These are phyloP conservation scores for Paramyrothecium roridum DNA, from an alignment of 2,329 filamentous ascomycete genomes.

Conservation along the genomic window DNA sequence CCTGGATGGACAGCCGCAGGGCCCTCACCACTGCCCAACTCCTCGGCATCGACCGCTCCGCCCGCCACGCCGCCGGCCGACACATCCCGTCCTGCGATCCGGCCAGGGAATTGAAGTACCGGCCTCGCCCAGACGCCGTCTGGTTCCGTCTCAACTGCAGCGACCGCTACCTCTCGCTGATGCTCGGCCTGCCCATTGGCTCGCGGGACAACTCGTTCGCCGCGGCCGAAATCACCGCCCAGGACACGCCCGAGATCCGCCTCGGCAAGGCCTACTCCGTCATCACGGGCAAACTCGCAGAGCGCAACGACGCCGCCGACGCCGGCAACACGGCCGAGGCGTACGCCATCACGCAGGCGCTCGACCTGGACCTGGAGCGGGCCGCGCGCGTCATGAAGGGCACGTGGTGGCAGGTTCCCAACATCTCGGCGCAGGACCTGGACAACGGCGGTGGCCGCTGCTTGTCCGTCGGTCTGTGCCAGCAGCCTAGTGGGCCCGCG, in stretches of 20 bases:
- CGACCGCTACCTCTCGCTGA: conserved; percentile 48
- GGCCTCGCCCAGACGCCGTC: conserved; percentile 22
- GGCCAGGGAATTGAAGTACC: conserved; percentile 23
- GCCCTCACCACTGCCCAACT: conserved; percentile 49
- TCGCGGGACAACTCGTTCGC: conserved; percentile 37
- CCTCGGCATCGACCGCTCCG: conserved; percentile 40
- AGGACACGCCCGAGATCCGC: conserved; percentile 34
- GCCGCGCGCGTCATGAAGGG: conserved; percentile 36
- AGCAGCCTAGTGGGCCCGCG: neutral
- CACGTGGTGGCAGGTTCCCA: conserved; percentile 45
- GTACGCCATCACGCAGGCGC: conserved; percentile 36
- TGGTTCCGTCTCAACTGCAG: conserved; percentile 48
- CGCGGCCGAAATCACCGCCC: conserved; percentile 17
- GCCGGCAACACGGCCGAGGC: conserved; percentile 26
- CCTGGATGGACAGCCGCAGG: conserved; percentile 50
- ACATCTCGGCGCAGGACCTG: conserved; percentile 9
- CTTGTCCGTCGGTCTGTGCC: neutral
- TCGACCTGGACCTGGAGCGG: conserved; percentile 44
- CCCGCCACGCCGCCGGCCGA: conserved; percentile 16
- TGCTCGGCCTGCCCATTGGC: conserved; percentile 46
- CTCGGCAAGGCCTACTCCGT: conserved; percentile 42
- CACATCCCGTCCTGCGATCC: conserved; percentile 33
- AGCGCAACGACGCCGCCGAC: conserved; percentile 37
- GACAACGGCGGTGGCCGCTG: too few relatives aligned
- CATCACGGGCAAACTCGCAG: conserved; percentile 41